Base-by-base conservation (phyloP, 2,329 filamentous ascomycete genomes). In the Claviceps sp. region DNA sequence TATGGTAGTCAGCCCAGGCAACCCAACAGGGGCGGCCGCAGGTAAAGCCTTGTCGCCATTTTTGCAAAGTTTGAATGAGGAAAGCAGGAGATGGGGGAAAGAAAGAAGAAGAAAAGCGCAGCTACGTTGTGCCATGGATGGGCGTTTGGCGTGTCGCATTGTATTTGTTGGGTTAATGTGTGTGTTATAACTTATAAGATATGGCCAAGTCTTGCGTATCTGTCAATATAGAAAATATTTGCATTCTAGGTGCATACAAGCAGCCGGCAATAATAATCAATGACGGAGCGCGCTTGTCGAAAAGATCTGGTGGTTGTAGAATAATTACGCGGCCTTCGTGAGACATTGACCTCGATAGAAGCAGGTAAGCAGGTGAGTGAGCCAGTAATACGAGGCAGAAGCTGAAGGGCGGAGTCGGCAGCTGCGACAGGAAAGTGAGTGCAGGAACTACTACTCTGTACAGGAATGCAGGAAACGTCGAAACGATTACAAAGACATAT, bases 1-100 rank as follows among this genome's bases (percentile, higher is more conserved):
- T 93, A 91, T 63, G 88, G 88, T 41, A 89, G 84, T 63, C 87
- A 93, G 70, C 86, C 85, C 37, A 77, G 75, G 61, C 85, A 88
- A 67, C 22, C 51, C 16, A 50, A n/a, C 13, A 62, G 63, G 8
- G 55, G 56, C 8, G 56, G 58, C 34, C 48, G 54, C 40, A 54
- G 54, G 46, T 54, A 42, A 50, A 18, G 20, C 7, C 37, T n/a
- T 26, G 43, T 9, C 43, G 8, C 30, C 26, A 2, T 9, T 34
- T 4, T 11, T 18, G 38, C 38, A n/a, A n/a, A n/a, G 16, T 41
- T 4, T 3, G 16, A 18, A 41, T 6, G 38, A 41, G n/a, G 14
- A 40, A 8, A n/a, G 14, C n/a, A 41, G 14, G 38, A 18, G 18
- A 5, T 18, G 41, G n/a, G 7, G n/a, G 4, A 34, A 34, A 11